A percentile compares a stretch with the other conserved stretches of the same genome.
Evolutionary conservation across 1,139 yeast genomes (phyloP).

Genomic region (Yamadazyma songkhlaensis): DNA sequence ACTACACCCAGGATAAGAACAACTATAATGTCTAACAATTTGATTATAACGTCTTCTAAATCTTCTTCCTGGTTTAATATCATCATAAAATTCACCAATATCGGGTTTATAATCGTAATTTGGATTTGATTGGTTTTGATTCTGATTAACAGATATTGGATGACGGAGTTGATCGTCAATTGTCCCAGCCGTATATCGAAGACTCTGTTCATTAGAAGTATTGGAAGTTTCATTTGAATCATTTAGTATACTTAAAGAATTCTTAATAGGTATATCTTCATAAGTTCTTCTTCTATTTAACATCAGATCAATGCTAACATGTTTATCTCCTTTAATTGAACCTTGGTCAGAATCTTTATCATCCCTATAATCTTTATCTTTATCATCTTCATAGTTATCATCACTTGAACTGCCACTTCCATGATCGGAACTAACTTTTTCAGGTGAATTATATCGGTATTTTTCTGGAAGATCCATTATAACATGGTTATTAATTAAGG

Average conservation of each 20-base stretch:
- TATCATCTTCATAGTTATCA: not conserved
- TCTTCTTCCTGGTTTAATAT: constrained; percentile 34
- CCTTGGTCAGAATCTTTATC: not conserved
- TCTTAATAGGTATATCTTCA: not conserved
- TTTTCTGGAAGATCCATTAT: no score
- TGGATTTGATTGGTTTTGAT: not conserved
- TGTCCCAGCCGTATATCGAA: no score
- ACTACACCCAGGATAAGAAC: constrained; percentile 58
- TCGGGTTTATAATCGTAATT: not conserved
- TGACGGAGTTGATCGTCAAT: no score
- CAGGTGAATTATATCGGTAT: no score
- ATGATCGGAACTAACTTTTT: no score
- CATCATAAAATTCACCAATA: constrained; percentile 10
- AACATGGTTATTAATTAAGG: no score
- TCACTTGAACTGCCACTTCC: not conserved
- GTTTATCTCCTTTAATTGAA: not conserved
- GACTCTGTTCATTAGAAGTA: no score
- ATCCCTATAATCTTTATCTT: not conserved
- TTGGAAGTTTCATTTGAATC: no score
- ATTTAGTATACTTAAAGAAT: no score
- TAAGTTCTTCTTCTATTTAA: not conserved
- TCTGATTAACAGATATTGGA: no score
- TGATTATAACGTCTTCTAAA: constrained; percentile 70
- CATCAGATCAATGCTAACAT: not conserved
- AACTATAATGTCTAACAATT: constrained; percentile 62